Percentiles rank a stretch among this genome's conserved stretches.
phyloP scores from a whole-genome alignment of 441 rosid genomes.

The Populus hybrid region DNA sequence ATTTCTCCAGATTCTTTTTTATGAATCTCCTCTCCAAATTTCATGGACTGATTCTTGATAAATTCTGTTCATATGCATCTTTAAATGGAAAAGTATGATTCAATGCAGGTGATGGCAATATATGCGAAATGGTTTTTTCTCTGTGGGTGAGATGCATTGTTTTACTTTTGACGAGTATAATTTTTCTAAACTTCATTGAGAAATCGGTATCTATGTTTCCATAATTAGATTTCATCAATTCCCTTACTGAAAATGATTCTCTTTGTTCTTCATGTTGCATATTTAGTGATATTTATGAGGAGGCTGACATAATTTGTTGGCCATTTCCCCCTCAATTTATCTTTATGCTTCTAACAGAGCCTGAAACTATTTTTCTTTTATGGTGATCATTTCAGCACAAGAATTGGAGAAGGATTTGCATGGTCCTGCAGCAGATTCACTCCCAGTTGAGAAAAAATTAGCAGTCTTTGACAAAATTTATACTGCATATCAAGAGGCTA shows the following conservation, averaged over 20 bases:
- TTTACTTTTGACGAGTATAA: neutral
- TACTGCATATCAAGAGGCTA: constrained; percentile 89
- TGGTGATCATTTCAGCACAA: constrained; percentile 62
- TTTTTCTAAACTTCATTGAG: neutral
- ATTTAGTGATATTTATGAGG: neutral
- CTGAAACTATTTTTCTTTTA: constrained; percentile 21
- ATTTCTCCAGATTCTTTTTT: neutral
- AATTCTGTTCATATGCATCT: neutral
- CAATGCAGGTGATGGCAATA: neutral
- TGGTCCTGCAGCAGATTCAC: constrained; percentile 67
- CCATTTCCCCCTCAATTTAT: neutral
- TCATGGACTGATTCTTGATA: neutral
- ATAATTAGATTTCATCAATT: neutral
- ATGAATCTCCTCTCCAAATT: neutral
- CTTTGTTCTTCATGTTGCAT: constrained; percentile 1
- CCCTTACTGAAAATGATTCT: neutral
- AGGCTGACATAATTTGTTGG: neutral
- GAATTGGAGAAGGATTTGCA: constrained; percentile 94
- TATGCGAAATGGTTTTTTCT: neutral
- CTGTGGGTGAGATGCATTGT: neutral
- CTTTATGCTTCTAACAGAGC: neutral
- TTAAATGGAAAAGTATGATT: neutral
- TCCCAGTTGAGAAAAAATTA: constrained; percentile 78
- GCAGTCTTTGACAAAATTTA: constrained; percentile 76
- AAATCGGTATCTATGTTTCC: neutral